Percentiles rank a stretch among this genome's conserved stretches.
Conservation (phyloP, 1,284 basidiomycete genomes). For the Naganishia sp. region DNA sequence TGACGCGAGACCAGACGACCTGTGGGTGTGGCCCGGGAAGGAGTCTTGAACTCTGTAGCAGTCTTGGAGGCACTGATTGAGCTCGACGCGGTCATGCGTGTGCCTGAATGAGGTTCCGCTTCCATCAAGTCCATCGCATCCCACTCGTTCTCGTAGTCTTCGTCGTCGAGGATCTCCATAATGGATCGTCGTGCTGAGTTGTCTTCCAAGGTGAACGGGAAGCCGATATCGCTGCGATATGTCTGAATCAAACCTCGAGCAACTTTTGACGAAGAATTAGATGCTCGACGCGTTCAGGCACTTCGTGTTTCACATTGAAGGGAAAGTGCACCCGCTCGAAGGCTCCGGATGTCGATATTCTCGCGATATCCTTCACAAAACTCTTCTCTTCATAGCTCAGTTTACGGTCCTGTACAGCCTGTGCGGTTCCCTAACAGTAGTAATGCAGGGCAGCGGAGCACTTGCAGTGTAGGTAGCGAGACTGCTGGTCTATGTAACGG, state of each 20-base stretch:
- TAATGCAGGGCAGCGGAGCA: too few relatives aligned
- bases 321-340: neutral
- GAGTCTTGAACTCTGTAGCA: neutral
- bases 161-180: neutral
- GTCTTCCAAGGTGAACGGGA: neutral
- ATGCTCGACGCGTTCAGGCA: neutral
- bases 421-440: too few relatives aligned
- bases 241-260: too few relatives aligned
- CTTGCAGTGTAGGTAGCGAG: too few relatives aligned
- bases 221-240: too few relatives aligned
- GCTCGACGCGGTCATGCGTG: neutral
- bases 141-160: constrained; percentile 14
- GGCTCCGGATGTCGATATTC: too few relatives aligned
- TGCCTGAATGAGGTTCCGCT: neutral
- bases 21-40: neutral
- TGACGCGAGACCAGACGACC: neutral
- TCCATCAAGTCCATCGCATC: constrained; percentile 9
- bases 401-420: too few relatives aligned
- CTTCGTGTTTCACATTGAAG: constrained; percentile 4
- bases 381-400: too few relatives aligned
- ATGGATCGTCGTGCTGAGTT: neutral
- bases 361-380: too few relatives aligned
- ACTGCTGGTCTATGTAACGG: too few relatives aligned
- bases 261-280: too few relatives aligned
- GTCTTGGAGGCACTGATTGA: constrained; percentile 1